Percentiles rank a stretch among this genome's conserved stretches.
Evolutionary conservation across 1,284 basidiomycete species (phyloP).

Genomic region (Stygiomarasmius scandens): DNA sequence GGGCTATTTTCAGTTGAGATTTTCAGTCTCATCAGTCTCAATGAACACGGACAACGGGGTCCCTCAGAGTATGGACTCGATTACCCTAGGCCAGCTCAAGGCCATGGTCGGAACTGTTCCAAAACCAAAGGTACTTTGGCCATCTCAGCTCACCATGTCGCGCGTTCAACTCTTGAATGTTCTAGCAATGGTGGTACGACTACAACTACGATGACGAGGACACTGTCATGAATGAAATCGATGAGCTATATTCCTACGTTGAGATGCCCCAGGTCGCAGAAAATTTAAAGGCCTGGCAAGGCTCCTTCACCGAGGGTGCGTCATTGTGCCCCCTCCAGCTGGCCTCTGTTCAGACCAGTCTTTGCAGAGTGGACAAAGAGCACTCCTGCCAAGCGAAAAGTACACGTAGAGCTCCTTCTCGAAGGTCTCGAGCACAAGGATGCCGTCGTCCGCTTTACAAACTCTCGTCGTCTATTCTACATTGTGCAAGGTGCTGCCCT

Average conservation of each 20-base stretch:
- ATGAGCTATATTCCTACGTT: constrained; percentile 98
- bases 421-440: constrained; percentile 87
- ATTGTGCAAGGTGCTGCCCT: constrained; percentile 78
- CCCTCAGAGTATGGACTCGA: constrained; percentile 55
- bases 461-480: constrained; percentile 87
- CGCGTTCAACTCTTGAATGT: constrained; percentile 13
- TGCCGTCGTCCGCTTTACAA: constrained; percentile 81
- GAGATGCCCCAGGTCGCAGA: constrained; percentile 92
- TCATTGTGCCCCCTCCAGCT: constrained; percentile 15
- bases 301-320: constrained; percentile 76
- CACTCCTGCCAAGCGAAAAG: constrained; percentile 59
- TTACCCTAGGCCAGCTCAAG: constrained; percentile 82
- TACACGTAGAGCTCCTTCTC: constrained; percentile 78
- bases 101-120: constrained; percentile 70
- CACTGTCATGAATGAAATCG: constrained; percentile 92
- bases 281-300: constrained; percentile 87
- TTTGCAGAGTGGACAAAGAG: constrained; percentile 78
- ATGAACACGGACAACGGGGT: neutral
- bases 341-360: constrained; percentile 14
- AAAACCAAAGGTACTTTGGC: constrained; percentile 68
- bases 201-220: constrained; percentile 95
- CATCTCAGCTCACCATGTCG: constrained; percentile 17
- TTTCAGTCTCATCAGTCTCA: too few species aligned
- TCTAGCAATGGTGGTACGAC: constrained; percentile 83
- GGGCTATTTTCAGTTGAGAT: too few species aligned